Evolutionary conservation across 495 filamentous ascomycete species (phyloP), one percentile per base, ranked within the genome.

Genomic region (Neohortaea acidophila): DNA sequence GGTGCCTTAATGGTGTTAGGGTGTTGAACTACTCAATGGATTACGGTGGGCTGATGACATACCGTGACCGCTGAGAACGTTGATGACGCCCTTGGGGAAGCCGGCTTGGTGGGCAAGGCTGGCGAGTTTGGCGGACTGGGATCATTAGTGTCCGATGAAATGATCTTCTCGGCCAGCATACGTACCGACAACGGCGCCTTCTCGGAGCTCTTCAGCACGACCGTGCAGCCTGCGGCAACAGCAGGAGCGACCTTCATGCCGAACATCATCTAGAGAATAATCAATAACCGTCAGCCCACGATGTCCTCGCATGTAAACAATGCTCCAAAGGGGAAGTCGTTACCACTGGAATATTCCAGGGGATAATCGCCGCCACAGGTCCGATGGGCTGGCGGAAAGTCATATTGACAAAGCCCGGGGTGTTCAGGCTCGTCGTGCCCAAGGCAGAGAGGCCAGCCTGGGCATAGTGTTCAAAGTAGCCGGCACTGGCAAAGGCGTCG

Each of bases 311-410:
- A n/a, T 7, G n/a, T 8, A n/a, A 27, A 27, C 8, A 27, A 27
- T 8, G 8, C n/a, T n/a, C 7, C 25, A 27, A 53, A 17, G n/a
- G n/a, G n/a, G n/a, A n/a, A n/a, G n/a, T n/a, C n/a, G n/a, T n/a
- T n/a, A n/a, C n/a, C 1, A 55, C 29, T 0, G 59, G 55, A 5
- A 48, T 39, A 33, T 62, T 62, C 59, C 59, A 62, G 3, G 59
- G 59, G 24, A 57, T 60, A 36, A 62, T 61, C 12, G 43, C 54
- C 2, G 48, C 59, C 0, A 52, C 52, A 18, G 59, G 56, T 9
- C 59, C 59, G 24, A 58, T 53, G 1, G 59, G 59, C 41, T 60
- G 54, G 10, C 48, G 30, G n/a, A 55, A 40, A 9, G 49, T 56
- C 41, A 60, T 47, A 36, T 39, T 59, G 33, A 38, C 44, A 32